Evolutionary conservation across 495 filamentous ascomycete genomes (phyloP), one percentile per base, ranked within the genome.

Genomic region (Pyrenula aspistea): DNA sequence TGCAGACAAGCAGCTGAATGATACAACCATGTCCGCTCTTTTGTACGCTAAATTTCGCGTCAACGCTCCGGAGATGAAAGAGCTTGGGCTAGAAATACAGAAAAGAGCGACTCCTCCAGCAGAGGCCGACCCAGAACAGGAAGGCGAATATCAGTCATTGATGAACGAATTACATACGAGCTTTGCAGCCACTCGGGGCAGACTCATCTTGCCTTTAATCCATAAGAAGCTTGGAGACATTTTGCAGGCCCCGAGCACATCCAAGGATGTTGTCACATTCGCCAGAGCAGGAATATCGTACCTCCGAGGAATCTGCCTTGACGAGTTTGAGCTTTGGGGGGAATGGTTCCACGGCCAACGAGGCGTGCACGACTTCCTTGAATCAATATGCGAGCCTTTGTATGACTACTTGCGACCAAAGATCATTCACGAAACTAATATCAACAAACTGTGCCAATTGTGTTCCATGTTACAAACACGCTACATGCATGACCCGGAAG

Each of bases 391-490:
- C 61, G 86, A 89, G 67, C 84, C 86, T 10, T 69, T 89, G n/a
- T 87, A 87, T 61, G 86, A 89, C 57, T 74, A 86, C 60, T 72
- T 89, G 22, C 76, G 82, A 25, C 86, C 86, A 8, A 73, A 79
- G 25, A 87, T 83, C 22, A 85, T 88, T 49, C 84, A 85, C 59
- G 86, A 89, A 64, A 83, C 76, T 20, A 80, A 80, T 71, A 73
- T 86, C 60, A 62, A 89, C 72, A 81, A 86, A 71, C 78, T 92
- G 2, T 95, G 89, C 69, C 86, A 89, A 61, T 71, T 96, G 1
- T 85, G 89, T 56, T 85, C 84, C 10, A 77, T 91, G 66, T 72
- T 96, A 11, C 89, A 91, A 60, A 88, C 87, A n/a, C 83, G 86
- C 49, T 95, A 95, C 60, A 77, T 91, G 62, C 73, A 85, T 22